Evolutionary conservation across 768 basidiomycete species (phyloP), one percentile per base, ranked within the genome.

Genomic region (Trametes coccinea): DNA sequence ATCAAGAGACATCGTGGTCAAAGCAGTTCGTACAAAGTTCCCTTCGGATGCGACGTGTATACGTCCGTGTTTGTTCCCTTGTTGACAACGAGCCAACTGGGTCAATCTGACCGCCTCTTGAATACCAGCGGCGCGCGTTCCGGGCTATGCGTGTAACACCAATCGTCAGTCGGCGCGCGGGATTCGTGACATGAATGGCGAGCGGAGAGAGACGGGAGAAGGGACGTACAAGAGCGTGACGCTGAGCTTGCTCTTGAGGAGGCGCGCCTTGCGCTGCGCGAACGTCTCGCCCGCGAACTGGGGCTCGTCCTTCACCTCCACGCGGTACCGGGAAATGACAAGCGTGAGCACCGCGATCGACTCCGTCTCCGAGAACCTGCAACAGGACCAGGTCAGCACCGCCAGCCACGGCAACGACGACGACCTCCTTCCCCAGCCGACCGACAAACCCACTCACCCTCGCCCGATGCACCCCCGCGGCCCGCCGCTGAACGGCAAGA

Each of bases 401-500:
- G 74, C n/a, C 41, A n/a, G 13, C 22, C 22, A 22, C 22, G 22
- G 22, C 22, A 22, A 22, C 22, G 22, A 22, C 22, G 22, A 22
- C 22, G 1, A 22, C 22, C 22, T 22, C 22, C 22, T 1, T 22
- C 22, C 22, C 34, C 6, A 37, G 2, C 34, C 5, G 34, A 37
- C 6, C 34, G 34, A 11, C 5, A 11, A 5, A 11, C 6, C 34
- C 34, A 49, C 48, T 17, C 30, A 80, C 79, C 74, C 78, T 63
- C 78, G 73, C 49, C 80, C 80, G 34, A 81, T 67, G 68, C 81
- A 82, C 40, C 76, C 76, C 9, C 81, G 75, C 17, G 77, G 58
- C 76, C 81, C 82, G 54, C 69, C 74, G 56, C 78, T 81, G 67
- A 84, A 85, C 4, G 84, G 81, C 31, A 82, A 31, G 67, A 83